Percentiles rank a stretch among this genome's conserved stretches.
phyloP scores from a whole-genome alignment of 2,329 filamentous ascomycete genomes.

The Magnaporthales sp. region DNA sequence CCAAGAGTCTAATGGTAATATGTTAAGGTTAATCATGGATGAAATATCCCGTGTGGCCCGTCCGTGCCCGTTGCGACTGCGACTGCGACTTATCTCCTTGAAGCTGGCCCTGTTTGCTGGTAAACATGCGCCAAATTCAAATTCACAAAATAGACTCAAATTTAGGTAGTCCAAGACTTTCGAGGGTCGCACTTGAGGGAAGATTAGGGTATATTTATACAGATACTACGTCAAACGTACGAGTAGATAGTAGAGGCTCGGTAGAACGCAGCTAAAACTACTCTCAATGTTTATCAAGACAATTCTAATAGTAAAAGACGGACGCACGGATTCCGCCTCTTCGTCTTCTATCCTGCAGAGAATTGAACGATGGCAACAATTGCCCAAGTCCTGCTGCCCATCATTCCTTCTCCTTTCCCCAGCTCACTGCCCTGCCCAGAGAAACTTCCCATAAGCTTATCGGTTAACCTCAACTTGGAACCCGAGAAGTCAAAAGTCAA shows the following conservation, averaged over 20 bases:
- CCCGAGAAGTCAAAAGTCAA: background rate
- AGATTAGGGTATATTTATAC: no score
- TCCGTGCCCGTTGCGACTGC: background rate
- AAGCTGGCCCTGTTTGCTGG: no score
- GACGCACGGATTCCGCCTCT: background rate
- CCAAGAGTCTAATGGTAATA: background rate
- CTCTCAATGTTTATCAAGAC: background rate
- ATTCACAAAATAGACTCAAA: background rate
- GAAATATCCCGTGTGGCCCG: background rate
- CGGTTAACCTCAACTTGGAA: no score
- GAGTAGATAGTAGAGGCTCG: background rate
- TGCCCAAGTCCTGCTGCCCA: background rate
- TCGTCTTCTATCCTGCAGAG: background rate
- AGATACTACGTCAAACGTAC: background rate
- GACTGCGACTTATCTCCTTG: background rate
- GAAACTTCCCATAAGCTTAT: no score
- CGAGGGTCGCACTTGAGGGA: no score
- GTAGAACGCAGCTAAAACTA: background rate
- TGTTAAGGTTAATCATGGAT: background rate
- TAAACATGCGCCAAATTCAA: no score
- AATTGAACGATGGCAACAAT: background rate
- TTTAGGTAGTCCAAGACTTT: background rate
- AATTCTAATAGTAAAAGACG: background rate
- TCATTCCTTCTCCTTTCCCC: background rate
- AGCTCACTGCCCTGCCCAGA: background rate